A percentile compares a stretch with the other conserved stretches of the same genome.
These are phyloP conservation scores for Beta corolliflora DNA, from an alignment of 179 eudicot genomes.

Conservation along the genomic window DNA sequence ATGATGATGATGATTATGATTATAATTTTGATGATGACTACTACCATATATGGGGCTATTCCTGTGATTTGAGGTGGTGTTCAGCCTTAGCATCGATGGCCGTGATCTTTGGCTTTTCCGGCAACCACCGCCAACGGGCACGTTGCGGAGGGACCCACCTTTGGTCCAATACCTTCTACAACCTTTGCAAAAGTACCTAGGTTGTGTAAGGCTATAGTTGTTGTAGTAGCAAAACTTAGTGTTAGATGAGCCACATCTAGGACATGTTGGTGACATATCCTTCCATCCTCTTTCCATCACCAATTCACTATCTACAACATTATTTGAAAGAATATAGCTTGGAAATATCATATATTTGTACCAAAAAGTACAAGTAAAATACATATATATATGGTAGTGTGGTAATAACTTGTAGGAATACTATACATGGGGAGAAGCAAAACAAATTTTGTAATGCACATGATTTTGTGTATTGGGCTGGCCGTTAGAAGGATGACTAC, in stretches of 20 bases:
- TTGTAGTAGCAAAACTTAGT: slow-evolving; percentile 85
- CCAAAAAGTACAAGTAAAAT: slow-evolving; percentile 12
- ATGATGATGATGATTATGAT: neutral
- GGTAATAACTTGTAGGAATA: neutral
- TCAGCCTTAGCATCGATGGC: slow-evolving; percentile 24
- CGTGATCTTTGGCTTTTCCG: slow-evolving; percentile 54
- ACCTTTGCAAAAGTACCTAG: slow-evolving; percentile 77
- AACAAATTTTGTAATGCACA: slow-evolving; percentile 26
- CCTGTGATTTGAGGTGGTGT: slow-evolving; percentile 20
- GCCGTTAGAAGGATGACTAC: slow-evolving; percentile 33
- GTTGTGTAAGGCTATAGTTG: slow-evolving; percentile 78
- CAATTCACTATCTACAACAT: slow-evolving; percentile 13
- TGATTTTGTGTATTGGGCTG: slow-evolving; percentile 31
- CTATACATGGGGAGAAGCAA: neutral
- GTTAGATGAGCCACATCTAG: slow-evolving; percentile 76
- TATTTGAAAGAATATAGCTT: slow-evolving; percentile 12
- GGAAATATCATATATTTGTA: slow-evolving; percentile 24
- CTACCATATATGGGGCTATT: slow-evolving; percentile 14
- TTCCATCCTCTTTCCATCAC: slow-evolving; percentile 73
- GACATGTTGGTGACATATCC: slow-evolving; percentile 61
- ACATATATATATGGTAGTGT: neutral
- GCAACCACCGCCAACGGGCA: slow-evolving; percentile 74
- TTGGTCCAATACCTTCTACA: slow-evolving; percentile 84
- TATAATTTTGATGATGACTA: neutral
- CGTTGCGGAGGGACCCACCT: slow-evolving; percentile 78